A percentile compares a stretch with the other conserved stretches of the same genome.
Conservation (phyloP, 2,329 filamentous ascomycete species). For the Alternaria arborescens region DNA sequence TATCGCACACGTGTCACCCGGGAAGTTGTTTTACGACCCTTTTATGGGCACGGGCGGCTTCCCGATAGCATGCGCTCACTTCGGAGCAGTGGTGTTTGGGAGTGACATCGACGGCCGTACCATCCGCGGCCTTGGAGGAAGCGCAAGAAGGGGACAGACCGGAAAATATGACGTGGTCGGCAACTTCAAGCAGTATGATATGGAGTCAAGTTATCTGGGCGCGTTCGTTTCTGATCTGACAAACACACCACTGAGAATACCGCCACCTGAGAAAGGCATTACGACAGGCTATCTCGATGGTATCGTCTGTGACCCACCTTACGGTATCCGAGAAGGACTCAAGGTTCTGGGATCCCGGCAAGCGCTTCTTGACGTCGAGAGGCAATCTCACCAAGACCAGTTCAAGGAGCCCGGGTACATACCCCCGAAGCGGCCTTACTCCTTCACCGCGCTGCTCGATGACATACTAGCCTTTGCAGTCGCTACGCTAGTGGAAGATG, state of each 20-base stretch:
- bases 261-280: conserved; percentile 12
- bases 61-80: conserved; percentile 87
- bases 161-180: conserved; percentile 63
- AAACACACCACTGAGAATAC: conserved; percentile 73
- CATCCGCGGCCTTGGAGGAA: conserved; percentile 73
- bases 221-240: conserved; percentile 88
- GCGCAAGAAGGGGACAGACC: conserved; percentile 50
- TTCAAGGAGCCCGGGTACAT: conserved; percentile 67
- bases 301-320: conserved; percentile 94
- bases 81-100: conserved; percentile 82
- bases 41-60: conserved; percentile 97
- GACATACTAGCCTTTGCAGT: conserved; percentile 87
- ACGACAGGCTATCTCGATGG: conserved; percentile 74
- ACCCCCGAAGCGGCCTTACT: conserved; percentile 89
- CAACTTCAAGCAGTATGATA: conserved; percentile 86
- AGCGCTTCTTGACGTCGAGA: conserved; percentile 33
- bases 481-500: conserved; percentile 77
- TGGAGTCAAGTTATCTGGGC: conserved; percentile 73
- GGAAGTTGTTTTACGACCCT: conserved; percentile 90
- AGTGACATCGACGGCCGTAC: conserved; percentile 94
- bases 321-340: conserved; percentile 91
- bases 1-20: conserved; percentile 80
- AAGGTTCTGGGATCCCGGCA: conserved; percentile 84
- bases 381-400: conserved; percentile 37
- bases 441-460: conserved; percentile 87